Evolutionary conservation across 768 basidiomycete species (phyloP).

Genomic region (Serendipita sp.): DNA sequence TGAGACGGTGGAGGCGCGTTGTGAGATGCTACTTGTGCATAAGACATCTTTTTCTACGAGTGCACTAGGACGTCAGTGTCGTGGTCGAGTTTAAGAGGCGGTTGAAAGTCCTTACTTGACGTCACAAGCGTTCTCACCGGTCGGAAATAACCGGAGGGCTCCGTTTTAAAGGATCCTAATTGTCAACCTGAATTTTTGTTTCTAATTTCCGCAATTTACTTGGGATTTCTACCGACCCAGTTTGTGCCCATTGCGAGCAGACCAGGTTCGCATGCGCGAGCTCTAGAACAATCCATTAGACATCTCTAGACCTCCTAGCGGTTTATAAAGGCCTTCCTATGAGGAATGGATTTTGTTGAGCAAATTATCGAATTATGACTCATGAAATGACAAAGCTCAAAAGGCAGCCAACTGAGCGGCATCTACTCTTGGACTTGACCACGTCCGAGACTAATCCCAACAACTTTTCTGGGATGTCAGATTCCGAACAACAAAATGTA

Average conservation of each 20-base stretch:
- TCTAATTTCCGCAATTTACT: background rate
- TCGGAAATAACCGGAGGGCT: background rate
- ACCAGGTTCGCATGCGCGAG: too few relatives aligned
- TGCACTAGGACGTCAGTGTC: background rate
- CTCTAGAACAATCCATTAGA: too few relatives aligned
- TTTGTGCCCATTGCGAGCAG: too few relatives aligned
- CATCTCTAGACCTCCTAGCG: too few relatives aligned
- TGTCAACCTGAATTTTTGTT: background rate
- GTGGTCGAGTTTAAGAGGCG: conserved; percentile 2
- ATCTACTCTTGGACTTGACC: background rate
- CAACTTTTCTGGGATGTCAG: background rate
- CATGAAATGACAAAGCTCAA: too few relatives aligned
- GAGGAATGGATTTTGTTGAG: too few relatives aligned
- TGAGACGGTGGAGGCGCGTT: conserved; percentile 35
- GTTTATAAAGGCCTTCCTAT: too few relatives aligned
- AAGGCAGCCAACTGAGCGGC: too few relatives aligned
- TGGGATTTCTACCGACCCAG: background rate
- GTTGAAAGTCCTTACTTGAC: background rate
- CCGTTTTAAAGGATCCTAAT: background rate
- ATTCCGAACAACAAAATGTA: background rate
- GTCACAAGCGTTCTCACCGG: background rate
- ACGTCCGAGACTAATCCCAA: background rate
- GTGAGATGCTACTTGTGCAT: conserved; percentile 49
- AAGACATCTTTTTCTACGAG: conserved; percentile 36
- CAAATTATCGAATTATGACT: too few relatives aligned